Evolutionary conservation across 306 rosid species (phyloP), one percentile per base, ranked within the genome.

Genomic region (Arachis hypogaea): DNA sequence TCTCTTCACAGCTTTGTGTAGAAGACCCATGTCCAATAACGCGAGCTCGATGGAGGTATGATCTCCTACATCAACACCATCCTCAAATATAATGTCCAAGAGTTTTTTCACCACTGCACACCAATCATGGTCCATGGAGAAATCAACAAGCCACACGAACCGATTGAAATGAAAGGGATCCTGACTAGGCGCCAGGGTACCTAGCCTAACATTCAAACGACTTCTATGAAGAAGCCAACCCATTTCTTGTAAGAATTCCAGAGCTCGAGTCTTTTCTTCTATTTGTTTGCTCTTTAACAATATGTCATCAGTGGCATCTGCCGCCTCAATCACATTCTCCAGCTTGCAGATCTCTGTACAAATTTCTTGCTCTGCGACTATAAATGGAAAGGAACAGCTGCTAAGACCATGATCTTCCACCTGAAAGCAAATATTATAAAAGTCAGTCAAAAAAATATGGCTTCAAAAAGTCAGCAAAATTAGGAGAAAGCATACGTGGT

Each of bases 221-320:
- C 79, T 84, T 78, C 92, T 91, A 73, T 89, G 97, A 66, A 91
- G 92, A 16, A 91, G 81, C 97, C 97, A 91, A 71, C 97, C 97
- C 76, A 89, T 79, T 85, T 89, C 97, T 28, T 91, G 91, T 68
- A 91, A 57, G 73, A 89, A 91, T 69, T 91, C 87, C 80, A 89
- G 51, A 11, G 92, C 95, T 14, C 64, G 87, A 79, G 84, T 81
- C 86, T 85, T 80, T 68, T 89, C 85, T 73, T 82, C 87, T 64
- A 62, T n/a, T 59, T 68, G 76, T 30, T 68, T 72, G 54, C 72
- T 63, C 63, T 69, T 75, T 11, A 63, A 14, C 41, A 33, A 68
- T 5, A 71, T 44, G 61, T 66, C 83, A 42, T 75, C 62, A 40
- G 63, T 62, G 58, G 63, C 56, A 56, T 86, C 89, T 9, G 74